Conservation (phyloP, 2,329 filamentous ascomycete species). For the Exophiala bonariae region DNA sequence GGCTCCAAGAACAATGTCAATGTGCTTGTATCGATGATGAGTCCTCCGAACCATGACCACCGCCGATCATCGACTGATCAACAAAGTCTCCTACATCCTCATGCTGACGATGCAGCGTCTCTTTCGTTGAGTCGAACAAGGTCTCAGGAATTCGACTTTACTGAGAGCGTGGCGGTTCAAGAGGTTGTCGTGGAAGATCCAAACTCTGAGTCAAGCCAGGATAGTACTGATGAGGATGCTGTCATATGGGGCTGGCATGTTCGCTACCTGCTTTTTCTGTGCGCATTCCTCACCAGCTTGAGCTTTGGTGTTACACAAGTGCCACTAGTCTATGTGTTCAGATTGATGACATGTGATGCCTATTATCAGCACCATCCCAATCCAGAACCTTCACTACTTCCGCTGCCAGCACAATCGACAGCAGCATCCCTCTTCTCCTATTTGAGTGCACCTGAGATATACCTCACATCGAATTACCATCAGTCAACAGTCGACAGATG, state of each 20-base stretch:
- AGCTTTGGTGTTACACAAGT: slow-evolving; percentile 54
- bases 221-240: background rate
- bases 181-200: slow-evolving; percentile 10
- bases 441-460: slow-evolving; percentile 29
- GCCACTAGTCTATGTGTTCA: slow-evolving; percentile 63
- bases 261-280: slow-evolving; percentile 43
- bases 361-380: slow-evolving; percentile 62
- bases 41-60: no score
- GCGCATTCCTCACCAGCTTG: slow-evolving; percentile 60
- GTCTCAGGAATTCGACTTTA: slow-evolving; percentile 20
- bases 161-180: slow-evolving; percentile 23
- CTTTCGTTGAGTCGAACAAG: slow-evolving; percentile 21
- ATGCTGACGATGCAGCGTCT: slow-evolving; percentile 12
- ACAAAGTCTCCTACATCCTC: background rate
- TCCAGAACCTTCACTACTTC: background rate
- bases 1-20: no score
- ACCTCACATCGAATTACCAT: no score
- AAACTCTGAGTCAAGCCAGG: slow-evolving; percentile 3
- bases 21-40: no score
- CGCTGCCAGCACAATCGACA: background rate
- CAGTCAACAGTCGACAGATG: slow-evolving; percentile 52
- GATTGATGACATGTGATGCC: slow-evolving; percentile 69
- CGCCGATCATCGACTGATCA: background rate
- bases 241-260: slow-evolving; percentile 17
- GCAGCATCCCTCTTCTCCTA: slow-evolving; percentile 6